These are phyloP conservation scores for Trichomonas tenax DNA, from an alignment of 208 protist species.

Conservation along the genomic window DNA sequence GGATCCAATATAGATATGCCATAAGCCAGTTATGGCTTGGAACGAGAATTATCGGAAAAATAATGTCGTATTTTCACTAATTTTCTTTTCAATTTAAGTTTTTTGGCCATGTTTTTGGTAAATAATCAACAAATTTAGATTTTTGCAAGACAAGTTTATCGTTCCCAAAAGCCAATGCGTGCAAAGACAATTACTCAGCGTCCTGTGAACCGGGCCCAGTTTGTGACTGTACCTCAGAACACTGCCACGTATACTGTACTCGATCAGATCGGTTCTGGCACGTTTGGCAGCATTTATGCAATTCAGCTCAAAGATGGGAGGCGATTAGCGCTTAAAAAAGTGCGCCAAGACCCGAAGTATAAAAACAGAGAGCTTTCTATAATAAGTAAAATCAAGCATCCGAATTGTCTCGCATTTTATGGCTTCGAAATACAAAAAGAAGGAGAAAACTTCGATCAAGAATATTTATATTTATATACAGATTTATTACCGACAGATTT, in stretches of 20 bases:
- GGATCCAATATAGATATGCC: too few species aligned
- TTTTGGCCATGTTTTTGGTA: too few species aligned
- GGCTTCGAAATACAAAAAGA: not conserved
- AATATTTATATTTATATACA: not conserved
- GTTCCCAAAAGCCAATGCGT: not conserved
- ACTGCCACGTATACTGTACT: not conserved
- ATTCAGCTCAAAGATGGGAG: not conserved
- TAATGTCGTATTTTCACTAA: too few species aligned
- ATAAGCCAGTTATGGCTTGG: too few species aligned
- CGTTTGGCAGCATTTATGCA: not conserved
- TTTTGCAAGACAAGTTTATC: too few species aligned
- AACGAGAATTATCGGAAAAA: too few species aligned
- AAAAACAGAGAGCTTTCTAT: not conserved
- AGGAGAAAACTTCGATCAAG: not conserved
- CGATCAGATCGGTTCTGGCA: not conserved
- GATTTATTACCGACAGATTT: conserved; percentile 1
- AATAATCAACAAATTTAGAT: too few species aligned
- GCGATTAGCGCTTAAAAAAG: not conserved
- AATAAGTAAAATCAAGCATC: not conserved
- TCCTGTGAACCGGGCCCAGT: not conserved
- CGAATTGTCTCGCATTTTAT: not conserved
- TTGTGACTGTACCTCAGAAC: not conserved
- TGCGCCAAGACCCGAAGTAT: not conserved
- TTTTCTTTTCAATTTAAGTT: too few species aligned
- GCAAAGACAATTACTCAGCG: not conserved